Conservation (phyloP, 148 eudicot species). For the Euryodendron excelsum region DNA sequence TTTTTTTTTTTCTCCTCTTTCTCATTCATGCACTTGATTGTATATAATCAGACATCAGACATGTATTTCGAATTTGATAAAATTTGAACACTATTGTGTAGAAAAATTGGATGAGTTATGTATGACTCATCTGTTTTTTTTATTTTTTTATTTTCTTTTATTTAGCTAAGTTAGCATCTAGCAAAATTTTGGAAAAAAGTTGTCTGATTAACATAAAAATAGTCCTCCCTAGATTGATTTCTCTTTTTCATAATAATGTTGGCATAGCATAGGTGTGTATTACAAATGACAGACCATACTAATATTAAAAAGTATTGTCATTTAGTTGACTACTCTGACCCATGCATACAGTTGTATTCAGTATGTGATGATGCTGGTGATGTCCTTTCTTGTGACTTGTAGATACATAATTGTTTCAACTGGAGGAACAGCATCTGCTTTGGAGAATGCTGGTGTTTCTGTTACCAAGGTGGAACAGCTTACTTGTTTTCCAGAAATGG, state of each 20-base stretch:
- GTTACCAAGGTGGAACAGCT: slow-evolving; percentile 92
- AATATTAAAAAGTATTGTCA: neutral
- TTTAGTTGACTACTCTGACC: neutral
- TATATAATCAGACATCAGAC: neutral
- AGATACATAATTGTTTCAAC: slow-evolving; percentile 91
- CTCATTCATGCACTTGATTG: neutral
- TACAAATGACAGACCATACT: neutral
- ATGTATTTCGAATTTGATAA: neutral
- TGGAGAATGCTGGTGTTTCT: slow-evolving; percentile 69
- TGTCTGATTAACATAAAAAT: neutral
- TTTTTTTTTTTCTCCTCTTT: neutral
- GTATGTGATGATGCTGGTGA: neutral
- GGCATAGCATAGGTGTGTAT: no score
- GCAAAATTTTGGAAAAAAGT: neutral
- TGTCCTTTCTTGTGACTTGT: slow-evolving; percentile 2
- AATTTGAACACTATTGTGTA: neutral
- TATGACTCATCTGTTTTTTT: neutral
- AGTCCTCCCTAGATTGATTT: neutral
- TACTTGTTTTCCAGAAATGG: slow-evolving; percentile 96
- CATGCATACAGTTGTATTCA: neutral
- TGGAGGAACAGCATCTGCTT: slow-evolving; percentile 91
- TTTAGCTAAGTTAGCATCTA: neutral
- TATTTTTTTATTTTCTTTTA: neutral
- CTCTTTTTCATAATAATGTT: neutral
- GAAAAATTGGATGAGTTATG: neutral